Conservation (phyloP, 2,329 filamentous ascomycete genomes). For the Alternaria postmessia region DNA sequence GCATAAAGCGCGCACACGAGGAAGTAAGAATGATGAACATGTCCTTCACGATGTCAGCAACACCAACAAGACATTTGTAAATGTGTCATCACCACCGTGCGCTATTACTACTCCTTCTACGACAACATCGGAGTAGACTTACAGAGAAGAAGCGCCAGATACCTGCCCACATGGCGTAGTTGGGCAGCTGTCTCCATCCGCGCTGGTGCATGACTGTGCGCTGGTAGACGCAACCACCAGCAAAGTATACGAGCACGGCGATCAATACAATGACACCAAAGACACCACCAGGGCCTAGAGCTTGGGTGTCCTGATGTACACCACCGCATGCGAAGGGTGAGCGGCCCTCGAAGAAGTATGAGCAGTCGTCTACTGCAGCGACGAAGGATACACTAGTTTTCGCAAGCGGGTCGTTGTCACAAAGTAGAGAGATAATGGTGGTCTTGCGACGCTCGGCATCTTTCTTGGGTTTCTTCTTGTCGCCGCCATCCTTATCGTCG, state of each 20-base stretch:
- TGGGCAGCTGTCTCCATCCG: conserved; percentile 94
- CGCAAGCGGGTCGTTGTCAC: conserved; percentile 80
- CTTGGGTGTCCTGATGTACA: conserved; percentile 65
- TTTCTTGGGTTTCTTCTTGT: conserved; percentile 52
- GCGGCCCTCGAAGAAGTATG: conserved; percentile 94
- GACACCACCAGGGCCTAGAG: conserved; percentile 74
- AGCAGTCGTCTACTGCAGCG: conserved; percentile 87
- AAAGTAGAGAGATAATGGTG: conserved; percentile 90
- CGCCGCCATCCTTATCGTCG: conserved; percentile 47
- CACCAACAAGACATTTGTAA: conserved; percentile 2
- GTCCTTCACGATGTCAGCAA: conserved; percentile 49
- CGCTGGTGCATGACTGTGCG: conserved; percentile 92
- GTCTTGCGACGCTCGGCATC: conserved; percentile 73
- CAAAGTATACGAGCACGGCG: conserved; percentile 84
- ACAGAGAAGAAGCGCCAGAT: conserved; percentile 86
- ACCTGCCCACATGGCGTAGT: conserved; percentile 91
- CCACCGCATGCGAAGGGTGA: conserved; percentile 84
- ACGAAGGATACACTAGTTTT: conserved; percentile 82
- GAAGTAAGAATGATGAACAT: conserved; percentile 73
- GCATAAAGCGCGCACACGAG: conserved; percentile 72
- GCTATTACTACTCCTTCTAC: conserved; percentile 3
- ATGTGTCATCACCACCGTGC: conserved; percentile 5
- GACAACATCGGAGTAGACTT: conserved; percentile 36
- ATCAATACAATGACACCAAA: conserved; percentile 86
- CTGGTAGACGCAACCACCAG: conserved; percentile 95